These are phyloP conservation scores for Gardenia jasminoides DNA, from an alignment of 257 asterid species.

Conservation along the genomic window DNA sequence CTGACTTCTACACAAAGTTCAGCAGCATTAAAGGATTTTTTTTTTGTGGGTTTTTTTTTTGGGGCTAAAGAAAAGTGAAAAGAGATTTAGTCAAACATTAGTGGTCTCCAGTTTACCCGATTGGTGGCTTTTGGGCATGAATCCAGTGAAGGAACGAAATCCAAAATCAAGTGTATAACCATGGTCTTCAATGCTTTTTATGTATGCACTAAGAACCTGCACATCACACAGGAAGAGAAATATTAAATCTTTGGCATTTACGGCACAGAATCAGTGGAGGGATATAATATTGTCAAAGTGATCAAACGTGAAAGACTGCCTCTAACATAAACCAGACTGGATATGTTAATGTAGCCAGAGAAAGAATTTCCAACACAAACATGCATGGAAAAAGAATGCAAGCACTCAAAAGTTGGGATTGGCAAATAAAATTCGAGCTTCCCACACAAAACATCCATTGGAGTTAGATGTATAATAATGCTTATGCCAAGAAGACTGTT, in stretches of 20 bases:
- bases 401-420: not conserved
- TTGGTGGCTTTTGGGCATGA: slow-evolving; percentile 57
- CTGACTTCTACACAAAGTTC: too few relatives aligned
- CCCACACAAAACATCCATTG: too few relatives aligned
- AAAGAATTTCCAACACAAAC: not conserved
- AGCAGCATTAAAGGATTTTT: not conserved
- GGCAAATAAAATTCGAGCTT: not conserved
- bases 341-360: not conserved
- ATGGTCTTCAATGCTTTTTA: slow-evolving; percentile 93
- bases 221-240: slow-evolving; percentile 19
- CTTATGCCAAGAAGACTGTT: too few relatives aligned
- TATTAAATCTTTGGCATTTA: not conserved
- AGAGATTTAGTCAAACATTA: not conserved
- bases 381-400: not conserved
- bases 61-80: not conserved
- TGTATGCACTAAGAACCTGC: slow-evolving; percentile 84
- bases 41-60: too few relatives aligned
- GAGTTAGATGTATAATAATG: too few relatives aligned
- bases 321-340: not conserved
- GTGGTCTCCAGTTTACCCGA: slow-evolving; percentile 48
- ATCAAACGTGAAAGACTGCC: not conserved
- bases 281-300: not conserved
- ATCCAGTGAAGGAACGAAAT: slow-evolving; percentile 64
- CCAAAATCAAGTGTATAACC: slow-evolving; percentile 91
- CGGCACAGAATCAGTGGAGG: not conserved